phyloP scores from a whole-genome alignment of 2,329 filamentous ascomycete species.

The Amauroascus niger region DNA sequence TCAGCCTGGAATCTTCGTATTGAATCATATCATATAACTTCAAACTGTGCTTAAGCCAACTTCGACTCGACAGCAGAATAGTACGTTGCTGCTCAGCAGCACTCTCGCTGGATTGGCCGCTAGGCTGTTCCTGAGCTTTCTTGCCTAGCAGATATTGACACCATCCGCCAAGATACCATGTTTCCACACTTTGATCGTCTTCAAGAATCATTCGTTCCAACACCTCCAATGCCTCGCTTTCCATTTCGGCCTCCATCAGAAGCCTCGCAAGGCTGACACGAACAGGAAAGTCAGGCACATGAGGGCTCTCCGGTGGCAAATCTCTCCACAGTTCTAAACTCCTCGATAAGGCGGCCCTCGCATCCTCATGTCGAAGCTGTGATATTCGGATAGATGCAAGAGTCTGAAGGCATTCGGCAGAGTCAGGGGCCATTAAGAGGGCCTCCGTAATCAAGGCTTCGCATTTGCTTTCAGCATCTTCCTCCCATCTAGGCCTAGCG shows the following conservation, averaged over 20 bases:
- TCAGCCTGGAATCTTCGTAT: slow-evolving; percentile 52
- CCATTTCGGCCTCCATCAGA: slow-evolving; percentile 81
- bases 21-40: slow-evolving; percentile 67
- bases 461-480: slow-evolving; percentile 79
- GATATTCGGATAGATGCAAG: slow-evolving; percentile 89
- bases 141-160: slow-evolving; percentile 63
- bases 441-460: slow-evolving; percentile 86
- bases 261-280: slow-evolving; percentile 74
- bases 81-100: slow-evolving; percentile 48
- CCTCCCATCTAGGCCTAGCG: slow-evolving; percentile 54
- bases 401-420: slow-evolving; percentile 87
- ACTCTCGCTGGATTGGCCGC: slow-evolving; percentile 27
- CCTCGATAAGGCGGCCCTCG: slow-evolving; percentile 62
- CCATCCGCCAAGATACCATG: slow-evolving; percentile 96
- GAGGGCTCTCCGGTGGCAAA: slow-evolving; percentile 58
- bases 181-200: slow-evolving; percentile 89
- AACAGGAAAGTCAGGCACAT: slow-evolving; percentile 75
- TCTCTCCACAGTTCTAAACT: slow-evolving; percentile 80
- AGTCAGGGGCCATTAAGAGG: slow-evolving; percentile 68
- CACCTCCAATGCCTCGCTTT: slow-evolving; percentile 74
- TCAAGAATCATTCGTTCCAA: slow-evolving; percentile 74
- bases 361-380: slow-evolving; percentile 69
- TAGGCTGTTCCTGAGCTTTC: slow-evolving; percentile 23
- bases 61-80: slow-evolving; percentile 62
- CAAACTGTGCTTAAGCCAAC: slow-evolving; percentile 74